Base-by-base conservation (phyloP, 2,329 filamentous ascomycete genomes). In the Ascochyta viciae-villosae region DNA sequence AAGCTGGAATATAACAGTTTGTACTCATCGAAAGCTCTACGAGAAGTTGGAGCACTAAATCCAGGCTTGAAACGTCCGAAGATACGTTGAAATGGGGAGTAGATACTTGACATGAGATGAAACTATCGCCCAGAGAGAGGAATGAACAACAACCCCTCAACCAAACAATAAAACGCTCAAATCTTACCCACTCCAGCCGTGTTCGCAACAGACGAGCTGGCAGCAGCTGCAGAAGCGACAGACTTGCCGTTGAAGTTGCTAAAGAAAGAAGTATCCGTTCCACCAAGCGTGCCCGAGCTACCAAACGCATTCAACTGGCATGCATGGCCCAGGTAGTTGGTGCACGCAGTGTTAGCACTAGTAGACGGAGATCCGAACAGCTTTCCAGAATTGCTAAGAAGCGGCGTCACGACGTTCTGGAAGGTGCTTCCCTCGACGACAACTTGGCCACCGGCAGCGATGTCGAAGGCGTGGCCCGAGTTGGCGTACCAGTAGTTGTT, bases 401-500 rank as follows among this genome's bases (percentile, higher is more conserved):
- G 56, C 15, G 77, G 69, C 15, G 72, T 74, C 15, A 74, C 70
- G 46, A 86, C 78, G 59, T 83, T 82, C 68, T 84, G 78, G 77
- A 85, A 86, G 43, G 82, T 73, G 61, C 83, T 84, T 33, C 83
- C 84, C 71, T 86, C 83, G 3, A 79, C 80, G 16, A 86, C 76
- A 24, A 83, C 78, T 50, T 50, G 58, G 19, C 64, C 65, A 38
- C 71, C 74, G 45, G 64, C 62, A 45, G 57, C 71, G 59, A 66
- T 68, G 55, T 84, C 84, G 66, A 86, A 85, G 10, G 83, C 81
- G 72, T 86, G 84, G 45, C 82, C 83, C 16, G 73, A 69, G 71
- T 80, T 81, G 64, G 80, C 76, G 66, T 83, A 77, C 76, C 77
- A 85, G 78, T 82, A 85, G 78, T 86, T 86, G 81, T 86, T 86